Base-by-base conservation (phyloP, 768 basidiomycete species). In the Mycena capillaripes region DNA sequence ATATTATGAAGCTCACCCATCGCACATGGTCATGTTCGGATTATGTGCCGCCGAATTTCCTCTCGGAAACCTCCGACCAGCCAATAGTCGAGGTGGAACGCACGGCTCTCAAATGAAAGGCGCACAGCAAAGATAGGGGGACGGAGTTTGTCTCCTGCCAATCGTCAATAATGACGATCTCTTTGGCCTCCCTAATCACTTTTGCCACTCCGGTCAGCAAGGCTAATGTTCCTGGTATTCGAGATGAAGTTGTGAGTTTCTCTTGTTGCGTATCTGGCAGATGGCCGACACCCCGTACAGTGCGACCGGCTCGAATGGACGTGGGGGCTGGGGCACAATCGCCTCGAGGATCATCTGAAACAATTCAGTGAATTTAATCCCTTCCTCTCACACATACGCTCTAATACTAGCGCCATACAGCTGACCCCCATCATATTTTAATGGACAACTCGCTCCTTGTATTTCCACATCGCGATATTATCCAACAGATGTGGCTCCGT, bases 241-340 rank as follows among this genome's bases (percentile, higher is more conserved):
- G 32, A 17, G 32, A 34, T 10, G 21, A 14, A 56, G 19, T 23
- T 29, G 55, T 56, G n/a, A 4, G 34, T 36, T 9, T 23, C n/a
- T 27, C 16, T 14, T 23, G 23, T 56, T n/a, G 19, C 8, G 16
- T n/a, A n/a, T 46, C 44, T 46, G 8, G 3, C 16, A 19, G 19
- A 21, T 38, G 44, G 8, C 29, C 34, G 17, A 56, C 17, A 17
- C 17, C 19, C n/a, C 21, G 1, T 11, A 23, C n/a, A 69, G 68
- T 59, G 60, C n/a, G 6, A 46, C 32, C 30, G 34, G 4, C 40
- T 69, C 14, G 68, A 69, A 38, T 62, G 68, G 68, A 27, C 50
- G 8, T 69, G 68, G 60, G 68, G 68, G 2, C 59, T 69, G 17
- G 27, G 14, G 16, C 50, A 55, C 10, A 30, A 25, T 11, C 42